phyloP scores from a whole-genome alignment of 768 basidiomycete species.

The Leccinum barrowsii region DNA sequence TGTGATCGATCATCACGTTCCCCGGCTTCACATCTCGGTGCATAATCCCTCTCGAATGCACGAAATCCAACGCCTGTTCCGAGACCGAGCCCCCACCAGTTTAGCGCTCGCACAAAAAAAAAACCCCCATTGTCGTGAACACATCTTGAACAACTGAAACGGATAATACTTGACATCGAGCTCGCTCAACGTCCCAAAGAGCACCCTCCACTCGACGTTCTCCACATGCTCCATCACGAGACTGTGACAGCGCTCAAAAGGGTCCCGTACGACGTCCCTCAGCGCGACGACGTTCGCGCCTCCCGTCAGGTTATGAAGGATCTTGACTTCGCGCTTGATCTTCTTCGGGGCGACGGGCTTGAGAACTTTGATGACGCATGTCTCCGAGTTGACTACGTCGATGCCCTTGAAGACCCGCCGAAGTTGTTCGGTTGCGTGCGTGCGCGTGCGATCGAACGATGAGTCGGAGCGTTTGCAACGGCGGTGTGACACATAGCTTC shows the following conservation, averaged over 20 bases:
- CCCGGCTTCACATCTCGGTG: conserved; percentile 66
- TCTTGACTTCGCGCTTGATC: conserved; percentile 74
- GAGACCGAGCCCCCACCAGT: not conserved
- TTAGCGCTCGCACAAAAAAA: not conserved
- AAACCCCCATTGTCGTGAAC: not conserved
- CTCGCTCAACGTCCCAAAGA: conserved; percentile 58
- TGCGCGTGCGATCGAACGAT: not conserved
- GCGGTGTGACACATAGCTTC: not conserved
- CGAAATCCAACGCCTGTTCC: conserved; percentile 57
- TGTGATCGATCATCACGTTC: conserved; percentile 72
- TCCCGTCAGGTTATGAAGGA: conserved; percentile 63
- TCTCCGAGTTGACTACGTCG: conserved; percentile 50
- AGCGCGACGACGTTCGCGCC: conserved; percentile 67
- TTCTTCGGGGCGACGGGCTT: conserved; percentile 67
- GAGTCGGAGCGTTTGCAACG: not conserved
- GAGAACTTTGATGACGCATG: conserved; percentile 66
- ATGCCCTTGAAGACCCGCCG: conserved; percentile 56
- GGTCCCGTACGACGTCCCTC: conserved; percentile 66
- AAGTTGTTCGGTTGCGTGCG: not conserved
- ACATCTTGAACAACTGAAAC: conserved; percentile 58
- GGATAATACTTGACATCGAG: conserved; percentile 66
- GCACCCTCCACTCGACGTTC: conserved; percentile 61
- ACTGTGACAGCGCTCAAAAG: conserved; percentile 57
- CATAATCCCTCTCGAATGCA: conserved; percentile 71
- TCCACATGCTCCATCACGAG: conserved; percentile 69